Evolutionary conservation across 352 stramenopile species (phyloP).

Genomic region (Globisporangium recalcitrans): DNA sequence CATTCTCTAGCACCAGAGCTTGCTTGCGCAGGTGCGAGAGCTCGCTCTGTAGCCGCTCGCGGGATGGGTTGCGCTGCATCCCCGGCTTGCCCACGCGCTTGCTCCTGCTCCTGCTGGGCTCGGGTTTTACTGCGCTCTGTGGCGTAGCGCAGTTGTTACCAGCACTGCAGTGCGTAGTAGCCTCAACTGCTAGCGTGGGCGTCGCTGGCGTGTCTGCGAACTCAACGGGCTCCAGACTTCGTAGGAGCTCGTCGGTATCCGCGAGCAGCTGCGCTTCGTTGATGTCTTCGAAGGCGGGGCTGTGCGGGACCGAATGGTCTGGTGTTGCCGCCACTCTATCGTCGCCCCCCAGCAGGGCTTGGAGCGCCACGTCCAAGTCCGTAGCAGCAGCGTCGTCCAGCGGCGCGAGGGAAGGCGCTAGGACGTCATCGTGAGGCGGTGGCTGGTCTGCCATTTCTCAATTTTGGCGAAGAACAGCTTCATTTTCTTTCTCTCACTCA

Average conservation of each 20-base stretch:
- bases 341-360: not conserved
- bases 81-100: conserved; percentile 8
- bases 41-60: conserved; percentile 23
- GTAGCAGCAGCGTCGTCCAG: not conserved
- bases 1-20: conserved; percentile 17
- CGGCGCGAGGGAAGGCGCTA: too few relatives aligned
- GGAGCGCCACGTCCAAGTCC: not conserved
- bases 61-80: conserved; percentile 14
- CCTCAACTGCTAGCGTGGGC: too few relatives aligned
- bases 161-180: not conserved
- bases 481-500: too few relatives aligned
- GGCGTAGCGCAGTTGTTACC: not conserved
- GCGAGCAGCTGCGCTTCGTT: conserved; percentile 6
- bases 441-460: not conserved
- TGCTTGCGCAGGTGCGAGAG: conserved; percentile 20
- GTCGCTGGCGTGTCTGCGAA: not conserved
- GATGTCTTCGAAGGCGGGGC: not conserved
- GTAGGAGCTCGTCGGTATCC: conserved; percentile 2
- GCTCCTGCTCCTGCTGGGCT: not conserved
- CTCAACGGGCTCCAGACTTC: not conserved
- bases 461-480: too few relatives aligned
- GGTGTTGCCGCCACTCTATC: not conserved
- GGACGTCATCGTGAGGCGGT: not conserved
- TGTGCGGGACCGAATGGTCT: not conserved
- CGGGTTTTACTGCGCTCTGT: not conserved